Percentiles rank a stretch among this genome's conserved stretches.
phyloP scores from a whole-genome alignment of 2,329 filamentous ascomycete genomes.

The Shiraia sp. region DNA sequence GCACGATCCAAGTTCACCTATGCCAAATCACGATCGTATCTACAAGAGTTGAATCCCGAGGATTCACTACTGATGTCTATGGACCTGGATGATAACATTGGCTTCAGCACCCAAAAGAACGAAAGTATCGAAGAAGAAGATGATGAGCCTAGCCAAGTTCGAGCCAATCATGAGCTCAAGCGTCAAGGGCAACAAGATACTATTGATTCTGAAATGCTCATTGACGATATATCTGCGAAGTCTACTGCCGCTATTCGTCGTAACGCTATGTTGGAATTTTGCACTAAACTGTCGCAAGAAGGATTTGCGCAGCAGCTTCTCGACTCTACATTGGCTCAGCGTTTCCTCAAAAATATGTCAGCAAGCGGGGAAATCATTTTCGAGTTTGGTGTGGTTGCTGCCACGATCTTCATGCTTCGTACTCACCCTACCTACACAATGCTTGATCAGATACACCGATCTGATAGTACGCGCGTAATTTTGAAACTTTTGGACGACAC shows the following conservation, averaged over 20 bases:
- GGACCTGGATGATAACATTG: constrained; percentile 32
- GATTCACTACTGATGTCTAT: constrained; percentile 43
- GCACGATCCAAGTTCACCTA: constrained; percentile 59
- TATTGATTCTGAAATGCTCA: constrained; percentile 58
- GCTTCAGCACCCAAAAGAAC: constrained; percentile 18
- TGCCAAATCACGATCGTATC: constrained; percentile 61
- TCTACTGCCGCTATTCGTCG: constrained; percentile 50
- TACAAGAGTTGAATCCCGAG: constrained; percentile 57
- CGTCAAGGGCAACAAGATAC: constrained; percentile 61
- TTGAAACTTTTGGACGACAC: constrained; percentile 56
- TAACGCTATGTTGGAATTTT: constrained; percentile 60
- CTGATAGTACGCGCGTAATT: constrained; percentile 61
- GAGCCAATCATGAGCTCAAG: constrained; percentile 65
- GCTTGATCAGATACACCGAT: constrained; percentile 59
- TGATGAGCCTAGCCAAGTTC: constrained; percentile 48
- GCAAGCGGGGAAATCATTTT: constrained; percentile 48
- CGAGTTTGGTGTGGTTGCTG: constrained; percentile 66
- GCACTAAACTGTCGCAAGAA: constrained; percentile 59
- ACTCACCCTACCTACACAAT: constrained; percentile 64
- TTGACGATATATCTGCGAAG: constrained; percentile 62
- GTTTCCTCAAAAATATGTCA: constrained; percentile 65
- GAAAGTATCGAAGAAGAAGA: constrained; percentile 49
- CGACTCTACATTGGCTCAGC: constrained; percentile 71
- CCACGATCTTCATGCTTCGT: constrained; percentile 65
- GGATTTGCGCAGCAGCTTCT: constrained; percentile 71